Conservation (phyloP, 148 eudicot species). For the Rheum nobile region DNA sequence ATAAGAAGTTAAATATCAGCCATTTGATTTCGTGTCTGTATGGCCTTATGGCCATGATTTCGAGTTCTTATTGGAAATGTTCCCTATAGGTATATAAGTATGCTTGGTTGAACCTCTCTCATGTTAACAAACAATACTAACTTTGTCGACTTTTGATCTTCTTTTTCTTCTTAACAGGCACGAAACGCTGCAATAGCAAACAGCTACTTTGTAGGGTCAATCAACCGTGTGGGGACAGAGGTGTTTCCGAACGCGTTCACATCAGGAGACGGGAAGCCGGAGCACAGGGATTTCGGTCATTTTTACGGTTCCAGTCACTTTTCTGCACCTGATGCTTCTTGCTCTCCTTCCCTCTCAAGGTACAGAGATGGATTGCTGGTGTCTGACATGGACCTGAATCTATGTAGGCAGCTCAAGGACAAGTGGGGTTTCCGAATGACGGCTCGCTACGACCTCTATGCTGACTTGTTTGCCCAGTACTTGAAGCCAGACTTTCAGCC, state of each 20-base stretch:
- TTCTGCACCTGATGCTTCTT: conserved; percentile 94
- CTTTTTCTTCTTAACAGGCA: conserved; percentile 46
- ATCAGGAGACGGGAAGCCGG: conserved; percentile 96
- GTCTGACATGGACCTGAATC: conserved; percentile 91
- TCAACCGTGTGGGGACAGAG: conserved; percentile 94
- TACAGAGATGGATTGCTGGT: conserved; percentile 70
- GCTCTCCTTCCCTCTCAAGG: conserved; percentile 79
- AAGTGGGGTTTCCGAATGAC: conserved; percentile 99
- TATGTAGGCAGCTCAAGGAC: conserved; percentile 85
- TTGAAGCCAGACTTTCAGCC: conserved; percentile 71
- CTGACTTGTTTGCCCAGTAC: conserved; percentile 59
- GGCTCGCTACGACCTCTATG: conserved; percentile 67
- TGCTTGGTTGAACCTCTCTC: neutral
- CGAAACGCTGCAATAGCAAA: conserved; percentile 96
- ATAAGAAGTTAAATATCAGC: neutral
- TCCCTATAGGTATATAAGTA: neutral
- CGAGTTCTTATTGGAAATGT: neutral
- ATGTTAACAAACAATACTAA: neutral
- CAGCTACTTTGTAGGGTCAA: conserved; percentile 86
- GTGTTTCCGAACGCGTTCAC: conserved; percentile 84
- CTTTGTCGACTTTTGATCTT: neutral
- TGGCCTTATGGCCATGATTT: neutral
- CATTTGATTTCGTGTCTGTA: neutral
- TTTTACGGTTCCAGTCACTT: conserved; percentile 95
- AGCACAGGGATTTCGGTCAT: conserved; percentile 85